Evolutionary conservation across 176 grass and related monocot genomes (phyloP).

Genomic region (Lolium perenne): DNA sequence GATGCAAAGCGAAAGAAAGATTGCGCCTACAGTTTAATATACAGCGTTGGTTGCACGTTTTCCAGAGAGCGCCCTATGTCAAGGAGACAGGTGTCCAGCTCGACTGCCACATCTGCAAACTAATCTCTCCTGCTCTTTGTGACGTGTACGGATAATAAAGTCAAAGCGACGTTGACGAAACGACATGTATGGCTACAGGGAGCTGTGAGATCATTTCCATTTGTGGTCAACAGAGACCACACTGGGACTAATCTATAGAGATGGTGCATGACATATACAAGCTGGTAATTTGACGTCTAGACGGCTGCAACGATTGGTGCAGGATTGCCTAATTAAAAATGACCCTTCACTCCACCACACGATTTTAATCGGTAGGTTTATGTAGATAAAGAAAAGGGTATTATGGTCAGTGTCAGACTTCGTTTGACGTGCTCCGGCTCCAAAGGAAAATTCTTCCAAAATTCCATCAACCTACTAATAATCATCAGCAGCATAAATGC

Average conservation of each 20-base stretch:
- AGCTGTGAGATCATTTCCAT: not conserved
- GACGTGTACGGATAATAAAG: not conserved
- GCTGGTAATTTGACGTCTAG: not conserved
- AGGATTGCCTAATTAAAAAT: not conserved
- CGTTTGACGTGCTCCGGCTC: not conserved
- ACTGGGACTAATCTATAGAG: not conserved
- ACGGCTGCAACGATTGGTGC: conserved; percentile 17
- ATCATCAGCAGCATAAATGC: too few relatives aligned
- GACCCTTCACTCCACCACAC: not conserved
- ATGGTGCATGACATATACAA: conserved; percentile 5
- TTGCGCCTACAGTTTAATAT: not conserved
- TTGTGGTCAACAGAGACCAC: not conserved
- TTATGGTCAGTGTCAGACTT: not conserved
- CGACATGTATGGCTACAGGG: not conserved
- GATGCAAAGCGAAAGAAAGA: not conserved
- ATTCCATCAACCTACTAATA: too few relatives aligned
- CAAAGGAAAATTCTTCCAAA: too few relatives aligned
- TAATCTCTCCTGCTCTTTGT: too few relatives aligned
- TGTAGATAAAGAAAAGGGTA: not conserved
- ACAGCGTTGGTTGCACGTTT: not conserved
- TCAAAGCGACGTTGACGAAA: not conserved
- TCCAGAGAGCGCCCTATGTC: not conserved
- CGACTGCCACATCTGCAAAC: conserved; percentile 12
- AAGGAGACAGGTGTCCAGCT: conserved; percentile 10
- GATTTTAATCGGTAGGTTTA: not conserved